Conservation (phyloP, 345 rosid species). For the Gossypium raimondii region DNA sequence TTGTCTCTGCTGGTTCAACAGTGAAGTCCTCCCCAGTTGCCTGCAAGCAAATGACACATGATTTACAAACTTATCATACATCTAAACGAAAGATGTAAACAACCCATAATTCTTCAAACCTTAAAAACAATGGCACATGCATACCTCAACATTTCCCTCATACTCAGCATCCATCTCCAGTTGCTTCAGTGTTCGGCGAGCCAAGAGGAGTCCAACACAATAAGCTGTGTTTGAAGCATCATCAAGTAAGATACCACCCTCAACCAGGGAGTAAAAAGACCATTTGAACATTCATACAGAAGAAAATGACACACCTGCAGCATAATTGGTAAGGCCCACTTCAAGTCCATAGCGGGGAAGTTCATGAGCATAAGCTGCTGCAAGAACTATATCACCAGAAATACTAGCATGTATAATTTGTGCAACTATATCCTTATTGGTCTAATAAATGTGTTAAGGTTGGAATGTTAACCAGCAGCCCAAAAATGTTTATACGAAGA, state of each 20-base stretch:
- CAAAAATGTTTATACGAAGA: not conserved
- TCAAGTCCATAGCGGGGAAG: slow-evolving; percentile 60
- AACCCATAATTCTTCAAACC: not conserved
- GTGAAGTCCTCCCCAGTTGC: slow-evolving; percentile 70
- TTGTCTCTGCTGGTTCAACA: slow-evolving; percentile 60
- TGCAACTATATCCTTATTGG: slow-evolving; percentile 58
- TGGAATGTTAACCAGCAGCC: not conserved
- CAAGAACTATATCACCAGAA: slow-evolving; percentile 57
- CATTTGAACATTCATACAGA: not conserved
- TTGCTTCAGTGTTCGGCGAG: slow-evolving; percentile 62
- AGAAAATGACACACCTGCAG: slow-evolving; percentile 44
- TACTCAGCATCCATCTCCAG: slow-evolving; percentile 69
- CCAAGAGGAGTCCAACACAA: slow-evolving; percentile 75
- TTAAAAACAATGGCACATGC: not conserved
- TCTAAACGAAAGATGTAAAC: not conserved
- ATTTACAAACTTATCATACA: not conserved
- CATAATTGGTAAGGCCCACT: slow-evolving; percentile 71
- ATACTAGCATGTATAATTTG: slow-evolving; percentile 55
- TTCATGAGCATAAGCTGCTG: slow-evolving; percentile 69
- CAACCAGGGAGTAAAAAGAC: not conserved
- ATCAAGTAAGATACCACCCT: not conserved
- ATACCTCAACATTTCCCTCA: slow-evolving; percentile 66
- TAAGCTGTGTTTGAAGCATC: slow-evolving; percentile 40
- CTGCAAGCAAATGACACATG: slow-evolving; percentile 23
- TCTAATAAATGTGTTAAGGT: slow-evolving; percentile 37